phyloP scores from a whole-genome alignment of 495 filamentous ascomycete genomes.

The Delitschia confertaspora region DNA sequence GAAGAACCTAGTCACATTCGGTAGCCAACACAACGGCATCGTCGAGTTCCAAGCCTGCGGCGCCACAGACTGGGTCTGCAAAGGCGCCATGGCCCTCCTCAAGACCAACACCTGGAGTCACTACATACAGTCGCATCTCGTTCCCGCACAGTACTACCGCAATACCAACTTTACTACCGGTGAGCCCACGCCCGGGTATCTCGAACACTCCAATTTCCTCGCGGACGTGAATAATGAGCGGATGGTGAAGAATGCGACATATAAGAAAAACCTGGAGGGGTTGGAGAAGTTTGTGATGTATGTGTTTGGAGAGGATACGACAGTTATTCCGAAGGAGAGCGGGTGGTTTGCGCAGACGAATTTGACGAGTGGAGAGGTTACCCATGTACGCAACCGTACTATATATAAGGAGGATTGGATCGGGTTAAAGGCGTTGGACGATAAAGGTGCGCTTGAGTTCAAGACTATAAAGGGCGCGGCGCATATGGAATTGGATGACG shows the following conservation, averaged over 20 bases:
- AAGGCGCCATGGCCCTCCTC: slow-evolving; percentile 62
- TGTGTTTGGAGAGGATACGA: slow-evolving; percentile 78
- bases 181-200: slow-evolving; percentile 57
- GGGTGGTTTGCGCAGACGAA: slow-evolving; percentile 80
- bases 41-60: slow-evolving; percentile 60
- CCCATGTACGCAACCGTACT: slow-evolving; percentile 56
- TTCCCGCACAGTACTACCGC: slow-evolving; percentile 94
- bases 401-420: slow-evolving; percentile 93
- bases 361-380: slow-evolving; percentile 51
- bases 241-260: slow-evolving; percentile 57
- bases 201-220: slow-evolving; percentile 82
- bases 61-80: slow-evolving; percentile 68
- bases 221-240: slow-evolving; percentile 99
- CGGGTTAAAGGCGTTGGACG: slow-evolving; percentile 71
- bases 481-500: slow-evolving; percentile 76
- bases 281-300: slow-evolving; percentile 81
- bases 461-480: slow-evolving; percentile 55
- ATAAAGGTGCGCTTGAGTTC: slow-evolving; percentile 71
- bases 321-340: slow-evolving; percentile 84
- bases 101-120: slow-evolving; percentile 63
- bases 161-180: slow-evolving; percentile 30
- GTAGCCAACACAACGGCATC: slow-evolving; percentile 92
- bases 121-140: slow-evolving; percentile 65
- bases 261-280: slow-evolving; percentile 58
- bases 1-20: slow-evolving; percentile 79